Evolutionary conservation across 352 stramenopile genomes (phyloP).

Genomic region (Pythium folliculosum): DNA sequence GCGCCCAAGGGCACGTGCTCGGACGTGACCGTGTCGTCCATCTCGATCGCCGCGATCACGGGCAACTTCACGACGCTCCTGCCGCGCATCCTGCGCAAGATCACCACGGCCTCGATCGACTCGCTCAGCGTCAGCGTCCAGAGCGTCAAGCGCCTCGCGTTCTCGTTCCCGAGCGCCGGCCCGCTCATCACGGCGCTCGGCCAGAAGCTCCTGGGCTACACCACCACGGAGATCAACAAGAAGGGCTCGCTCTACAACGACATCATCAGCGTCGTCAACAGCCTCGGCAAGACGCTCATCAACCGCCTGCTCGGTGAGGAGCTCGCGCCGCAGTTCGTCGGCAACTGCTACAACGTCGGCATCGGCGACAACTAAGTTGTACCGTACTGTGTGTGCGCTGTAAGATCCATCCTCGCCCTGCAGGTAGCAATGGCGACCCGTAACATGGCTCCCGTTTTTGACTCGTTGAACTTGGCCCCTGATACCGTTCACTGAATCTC

Average conservation of each 20-base stretch:
- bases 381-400: background rate
- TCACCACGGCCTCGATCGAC: slow-evolving; percentile 28
- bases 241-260: slow-evolving; percentile 58
- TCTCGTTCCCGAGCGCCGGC: slow-evolving; percentile 38
- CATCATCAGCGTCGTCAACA: slow-evolving; percentile 44
- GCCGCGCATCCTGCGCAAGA: slow-evolving; percentile 31
- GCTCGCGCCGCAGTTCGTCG: slow-evolving; percentile 44
- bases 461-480: background rate
- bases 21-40: slow-evolving; percentile 43
- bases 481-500: background rate
- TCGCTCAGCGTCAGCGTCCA: slow-evolving; percentile 39
- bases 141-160: slow-evolving; percentile 49
- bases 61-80: slow-evolving; percentile 28
- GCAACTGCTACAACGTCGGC: slow-evolving; percentile 40
- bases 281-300: slow-evolving; percentile 45
- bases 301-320: slow-evolving; percentile 47
- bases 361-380: slow-evolving; percentile 15
- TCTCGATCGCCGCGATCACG: slow-evolving; percentile 40
- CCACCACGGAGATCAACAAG: slow-evolving; percentile 55
- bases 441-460: slow-evolving; percentile 15
- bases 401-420: too few relatives aligned
- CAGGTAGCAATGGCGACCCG: background rate
- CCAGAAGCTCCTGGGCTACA: slow-evolving; percentile 50
- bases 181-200: slow-evolving; percentile 45
- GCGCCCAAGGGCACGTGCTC: slow-evolving; percentile 43